Evolutionary conservation across 2,329 filamentous ascomycete species (phyloP), one percentile per base, ranked within the genome.

Genomic region (Colletotrichum scovillei): DNA sequence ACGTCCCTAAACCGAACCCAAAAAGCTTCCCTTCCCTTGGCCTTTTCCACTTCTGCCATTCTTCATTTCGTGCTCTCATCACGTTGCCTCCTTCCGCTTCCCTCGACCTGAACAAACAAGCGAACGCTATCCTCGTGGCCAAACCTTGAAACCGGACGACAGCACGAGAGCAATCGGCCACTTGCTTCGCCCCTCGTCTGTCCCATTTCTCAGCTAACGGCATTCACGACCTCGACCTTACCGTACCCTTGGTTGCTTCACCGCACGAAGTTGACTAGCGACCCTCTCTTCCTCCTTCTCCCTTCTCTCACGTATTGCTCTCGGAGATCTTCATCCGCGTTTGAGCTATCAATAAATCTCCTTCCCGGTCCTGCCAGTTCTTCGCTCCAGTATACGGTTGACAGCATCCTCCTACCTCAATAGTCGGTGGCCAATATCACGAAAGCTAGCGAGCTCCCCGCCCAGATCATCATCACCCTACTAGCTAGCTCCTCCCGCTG

Each of bases 21-120:
- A 73, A 73, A 73, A 73, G 71, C 71, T 73, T 73, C 71, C 70
- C 70, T 73, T 73, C 70, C 67, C 71, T 73, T 73, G 71, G 71
- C 67, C 71, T 52, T 64, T 71, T 62, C 62, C 60, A 28, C 65
- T 66, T 49, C 62, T 70, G 46, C 60, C 49, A 67, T 73, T 49
- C 67, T 52, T 38, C 35, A 73, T 65, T 26, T 65, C 55, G 62
- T 66, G 67, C 62, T 62, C 49, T 62, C 67, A 58, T 66, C 62
- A 66, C 55, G 56, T 73, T 35, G 46, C 60, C 19, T 67, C 46
- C 58, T 46, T 26, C 55, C 58, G 55, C 60, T 42, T 62, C 49
- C 60, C 52, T 63, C 58, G 65, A 57, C 38, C 52, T 35, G 49
- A 30, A 56, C 62, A 62, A 46, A 53, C 55, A 65, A 71, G 71